These are phyloP conservation scores for Annulohypoxylon stygium DNA, from an alignment of 495 filamentous ascomycete species.

Conservation along the genomic window DNA sequence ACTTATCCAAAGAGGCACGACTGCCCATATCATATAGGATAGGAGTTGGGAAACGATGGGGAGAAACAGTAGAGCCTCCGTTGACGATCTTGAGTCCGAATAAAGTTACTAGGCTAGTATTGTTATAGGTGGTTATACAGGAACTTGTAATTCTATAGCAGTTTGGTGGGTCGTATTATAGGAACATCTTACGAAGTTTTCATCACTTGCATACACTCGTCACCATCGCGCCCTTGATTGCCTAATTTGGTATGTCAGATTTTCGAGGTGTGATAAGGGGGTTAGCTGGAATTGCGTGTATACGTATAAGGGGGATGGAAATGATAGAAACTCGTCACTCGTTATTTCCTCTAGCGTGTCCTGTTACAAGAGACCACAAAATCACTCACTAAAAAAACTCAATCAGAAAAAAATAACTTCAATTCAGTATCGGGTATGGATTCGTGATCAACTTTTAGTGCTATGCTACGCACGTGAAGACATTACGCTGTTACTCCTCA, in stretches of 20 bases:
- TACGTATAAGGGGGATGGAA: neutral
- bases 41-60: too few species aligned
- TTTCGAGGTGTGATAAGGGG: neutral
- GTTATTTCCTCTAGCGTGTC: neutral
- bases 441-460: conserved; percentile 21
- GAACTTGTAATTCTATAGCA: neutral
- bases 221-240: neutral
- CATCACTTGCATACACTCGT: neutral
- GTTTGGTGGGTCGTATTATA: neutral
- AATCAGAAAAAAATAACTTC: neutral
- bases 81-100: neutral
- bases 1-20: too few species aligned
- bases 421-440: conserved; percentile 35
- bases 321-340: too few species aligned
- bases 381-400: neutral
- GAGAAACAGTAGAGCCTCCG: neutral
- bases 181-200: neutral
- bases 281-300: neutral
- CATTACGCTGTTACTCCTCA: conserved; percentile 6
- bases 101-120: neutral
- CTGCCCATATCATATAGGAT: neutral
- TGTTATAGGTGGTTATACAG: neutral
- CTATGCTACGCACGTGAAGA: conserved; percentile 26
- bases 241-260: neutral
- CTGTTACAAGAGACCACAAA: neutral